Percentiles rank a stretch among this genome's conserved stretches.
Conservation (phyloP, 1,284 basidiomycete species). For the Boletus smithii region DNA sequence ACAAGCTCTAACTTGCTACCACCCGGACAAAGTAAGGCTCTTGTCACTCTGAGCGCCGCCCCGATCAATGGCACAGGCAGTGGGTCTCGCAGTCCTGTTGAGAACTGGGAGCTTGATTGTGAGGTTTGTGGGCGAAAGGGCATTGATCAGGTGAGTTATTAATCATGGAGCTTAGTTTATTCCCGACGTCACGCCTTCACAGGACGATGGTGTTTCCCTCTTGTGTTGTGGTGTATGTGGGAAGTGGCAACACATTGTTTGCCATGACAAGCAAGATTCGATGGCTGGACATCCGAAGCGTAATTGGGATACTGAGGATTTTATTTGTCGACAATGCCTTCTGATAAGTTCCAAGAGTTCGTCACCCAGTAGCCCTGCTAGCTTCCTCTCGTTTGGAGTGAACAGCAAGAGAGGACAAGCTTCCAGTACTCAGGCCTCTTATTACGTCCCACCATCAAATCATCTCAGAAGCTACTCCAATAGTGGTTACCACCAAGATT, state of each 20-base stretch:
- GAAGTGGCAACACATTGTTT: slow-evolving; percentile 82
- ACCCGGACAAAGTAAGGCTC: slow-evolving; percentile 4
- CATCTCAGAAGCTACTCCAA: slow-evolving; percentile 18
- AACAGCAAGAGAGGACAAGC: slow-evolving; percentile 10
- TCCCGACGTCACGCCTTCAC: slow-evolving; percentile 4
- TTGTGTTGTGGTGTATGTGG: slow-evolving; percentile 77
- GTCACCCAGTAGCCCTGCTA: slow-evolving; percentile 9
- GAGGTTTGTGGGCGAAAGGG: slow-evolving; percentile 74
- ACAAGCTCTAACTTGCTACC: not conserved
- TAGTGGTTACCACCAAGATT: slow-evolving; percentile 17
- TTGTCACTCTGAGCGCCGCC: not conserved
- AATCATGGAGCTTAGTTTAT: slow-evolving; percentile 5
- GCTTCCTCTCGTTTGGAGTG: slow-evolving; percentile 10
- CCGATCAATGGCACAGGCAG: slow-evolving; percentile 35
- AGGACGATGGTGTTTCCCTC: slow-evolving; percentile 76
- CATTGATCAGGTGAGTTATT: slow-evolving; percentile 57
- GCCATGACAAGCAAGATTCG: slow-evolving; percentile 65
- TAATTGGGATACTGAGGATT: slow-evolving; percentile 72
- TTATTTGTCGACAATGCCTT: slow-evolving; percentile 53
- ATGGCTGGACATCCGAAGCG: slow-evolving; percentile 55
- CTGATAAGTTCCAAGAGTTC: slow-evolving; percentile 12
- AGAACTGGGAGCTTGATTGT: slow-evolving; percentile 82
- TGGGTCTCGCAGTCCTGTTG: slow-evolving; percentile 48
- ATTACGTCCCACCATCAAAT: slow-evolving; percentile 14
- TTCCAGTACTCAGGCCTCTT: slow-evolving; percentile 13